Conservation (phyloP, 495 filamentous ascomycete genomes). For the Clavariopsis aquatica region DNA sequence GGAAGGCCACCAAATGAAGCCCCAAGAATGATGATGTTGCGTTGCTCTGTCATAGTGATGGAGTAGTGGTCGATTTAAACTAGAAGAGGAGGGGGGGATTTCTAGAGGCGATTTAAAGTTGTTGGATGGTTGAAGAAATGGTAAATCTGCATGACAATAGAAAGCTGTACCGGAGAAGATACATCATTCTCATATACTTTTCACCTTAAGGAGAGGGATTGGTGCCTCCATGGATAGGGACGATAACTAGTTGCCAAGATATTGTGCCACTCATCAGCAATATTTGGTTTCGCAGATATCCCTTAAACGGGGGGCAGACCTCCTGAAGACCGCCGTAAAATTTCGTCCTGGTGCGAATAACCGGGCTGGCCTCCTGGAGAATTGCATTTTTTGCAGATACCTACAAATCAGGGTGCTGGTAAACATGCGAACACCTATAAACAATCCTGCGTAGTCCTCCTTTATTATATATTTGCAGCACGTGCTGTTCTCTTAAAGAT, state of each 20-base stretch:
- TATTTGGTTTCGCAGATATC: neutral
- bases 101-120: no score
- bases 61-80: neutral
- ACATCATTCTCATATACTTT: neutral
- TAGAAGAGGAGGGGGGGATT: neutral
- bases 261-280: neutral
- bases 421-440: no score
- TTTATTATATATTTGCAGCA: no score
- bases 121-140: no score
- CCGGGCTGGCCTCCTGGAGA: no score
- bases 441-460: no score
- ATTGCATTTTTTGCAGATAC: no score
- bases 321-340: no score
- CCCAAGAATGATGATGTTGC: constrained; percentile 62
- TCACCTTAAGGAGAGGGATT: no score
- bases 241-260: neutral
- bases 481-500: no score
- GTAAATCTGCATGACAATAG: neutral
- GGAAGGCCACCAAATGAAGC: constrained; percentile 58
- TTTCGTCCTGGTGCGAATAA: neutral
- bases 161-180: neutral
- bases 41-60: constrained; percentile 22
- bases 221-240: no score
- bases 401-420: no score
- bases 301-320: neutral